phyloP scores from a whole-genome alignment of 1,284 basidiomycete species.

The Cryptococcus hybrid region DNA sequence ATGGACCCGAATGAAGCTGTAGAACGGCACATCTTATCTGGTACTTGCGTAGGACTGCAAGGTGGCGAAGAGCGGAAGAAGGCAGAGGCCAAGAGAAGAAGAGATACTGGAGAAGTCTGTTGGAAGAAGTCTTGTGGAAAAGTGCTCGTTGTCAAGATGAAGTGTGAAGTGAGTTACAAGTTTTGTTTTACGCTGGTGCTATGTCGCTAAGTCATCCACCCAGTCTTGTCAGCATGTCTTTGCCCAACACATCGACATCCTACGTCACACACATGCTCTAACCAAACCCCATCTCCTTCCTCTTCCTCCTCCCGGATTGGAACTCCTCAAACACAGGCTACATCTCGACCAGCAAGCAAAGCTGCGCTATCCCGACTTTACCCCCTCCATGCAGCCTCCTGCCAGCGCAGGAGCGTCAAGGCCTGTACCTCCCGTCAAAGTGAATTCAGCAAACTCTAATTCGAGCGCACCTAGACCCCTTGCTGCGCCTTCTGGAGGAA shows the following conservation, averaged over 20 bases:
- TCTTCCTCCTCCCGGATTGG: constrained; percentile 14
- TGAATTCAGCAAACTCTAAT: neutral
- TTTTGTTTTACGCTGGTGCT: neutral
- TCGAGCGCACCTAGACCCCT: neutral
- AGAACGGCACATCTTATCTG: constrained; percentile 43
- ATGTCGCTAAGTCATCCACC: neutral
- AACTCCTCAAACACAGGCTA: constrained; percentile 19
- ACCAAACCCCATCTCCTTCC: constrained; percentile 15
- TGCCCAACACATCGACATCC: constrained; percentile 7
- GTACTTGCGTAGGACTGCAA: constrained; percentile 39
- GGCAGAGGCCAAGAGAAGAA: constrained; percentile 35
- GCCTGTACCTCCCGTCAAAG: no score
- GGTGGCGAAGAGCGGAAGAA: constrained; percentile 42
- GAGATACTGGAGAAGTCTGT: constrained; percentile 46
- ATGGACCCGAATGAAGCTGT: constrained; percentile 45
- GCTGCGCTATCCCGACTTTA: constrained; percentile 31
- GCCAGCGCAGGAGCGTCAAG: neutral
- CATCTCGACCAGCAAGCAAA: constrained; percentile 18
- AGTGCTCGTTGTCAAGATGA: constrained; percentile 45
- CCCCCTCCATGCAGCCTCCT: neutral
- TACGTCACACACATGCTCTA: constrained; percentile 5
- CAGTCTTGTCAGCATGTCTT: constrained; percentile 33
- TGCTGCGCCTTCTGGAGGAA: neutral
- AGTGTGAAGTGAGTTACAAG: constrained; percentile 38
- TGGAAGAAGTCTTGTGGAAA: constrained; percentile 44